Conservation (phyloP, 2,329 filamentous ascomycete genomes). For the Colletotrichum horii region DNA sequence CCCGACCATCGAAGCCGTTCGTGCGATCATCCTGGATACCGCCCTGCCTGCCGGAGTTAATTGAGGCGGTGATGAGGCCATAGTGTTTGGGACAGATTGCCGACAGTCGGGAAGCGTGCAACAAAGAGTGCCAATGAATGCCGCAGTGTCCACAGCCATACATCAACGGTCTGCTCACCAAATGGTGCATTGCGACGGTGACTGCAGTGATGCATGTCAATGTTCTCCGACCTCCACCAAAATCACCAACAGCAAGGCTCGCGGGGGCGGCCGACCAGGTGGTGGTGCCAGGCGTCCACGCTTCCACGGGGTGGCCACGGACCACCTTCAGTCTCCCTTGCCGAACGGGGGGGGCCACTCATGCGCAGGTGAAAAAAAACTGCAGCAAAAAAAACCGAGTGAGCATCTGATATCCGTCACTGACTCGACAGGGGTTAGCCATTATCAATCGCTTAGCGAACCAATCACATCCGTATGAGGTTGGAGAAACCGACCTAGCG, state of each 20-base stretch:
- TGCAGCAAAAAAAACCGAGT: conserved; percentile 19
- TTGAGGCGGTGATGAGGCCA: neutral
- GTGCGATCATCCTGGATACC: neutral
- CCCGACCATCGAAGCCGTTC: neutral
- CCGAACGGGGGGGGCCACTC: neutral
- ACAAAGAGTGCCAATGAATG: too few species aligned
- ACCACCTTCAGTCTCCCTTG: neutral
- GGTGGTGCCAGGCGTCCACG: neutral
- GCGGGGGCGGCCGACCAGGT: neutral
- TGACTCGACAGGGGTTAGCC: conserved; percentile 34
- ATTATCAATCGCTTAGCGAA: conserved; percentile 27
- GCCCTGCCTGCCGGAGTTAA: neutral
- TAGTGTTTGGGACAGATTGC: neutral
- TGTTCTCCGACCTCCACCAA: neutral
- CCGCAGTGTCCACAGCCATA: neutral
- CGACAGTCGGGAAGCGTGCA: neutral
- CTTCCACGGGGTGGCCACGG: neutral
- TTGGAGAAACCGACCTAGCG: conserved; percentile 31
- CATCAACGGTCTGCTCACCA: neutral
- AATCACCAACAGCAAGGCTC: neutral
- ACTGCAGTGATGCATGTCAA: neutral
- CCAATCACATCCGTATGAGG: conserved; percentile 40
- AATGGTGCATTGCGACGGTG: neutral
- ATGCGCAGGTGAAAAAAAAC: neutral
- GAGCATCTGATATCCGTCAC: conserved; percentile 40